These are phyloP conservation scores for Mucor indicus DNA, from an alignment of 371 early-diverging fungal genomes.

Conservation along the genomic window DNA sequence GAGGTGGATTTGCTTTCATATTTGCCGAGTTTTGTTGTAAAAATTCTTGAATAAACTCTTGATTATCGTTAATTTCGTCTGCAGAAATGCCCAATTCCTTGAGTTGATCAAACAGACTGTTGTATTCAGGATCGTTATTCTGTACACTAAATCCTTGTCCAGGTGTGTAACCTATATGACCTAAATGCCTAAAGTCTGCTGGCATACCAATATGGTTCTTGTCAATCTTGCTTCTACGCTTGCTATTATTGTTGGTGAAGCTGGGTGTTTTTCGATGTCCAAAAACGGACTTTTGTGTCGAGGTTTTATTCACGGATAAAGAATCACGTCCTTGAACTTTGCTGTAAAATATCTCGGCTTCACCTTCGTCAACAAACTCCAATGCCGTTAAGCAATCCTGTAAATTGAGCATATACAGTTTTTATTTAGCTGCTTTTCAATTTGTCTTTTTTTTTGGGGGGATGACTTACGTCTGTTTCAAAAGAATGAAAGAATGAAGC, in stretches of 20 bases:
- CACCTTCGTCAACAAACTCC: slow-evolving; percentile 84
- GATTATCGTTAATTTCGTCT: slow-evolving; percentile 57
- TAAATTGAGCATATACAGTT: too few species aligned
- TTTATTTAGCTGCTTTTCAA: too few species aligned
- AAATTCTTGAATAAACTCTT: slow-evolving; percentile 51
- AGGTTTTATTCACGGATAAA: neutral
- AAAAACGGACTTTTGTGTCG: neutral
- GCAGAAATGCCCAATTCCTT: slow-evolving; percentile 80
- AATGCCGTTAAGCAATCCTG: slow-evolving; percentile 77
- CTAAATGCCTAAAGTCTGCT: slow-evolving; percentile 74
- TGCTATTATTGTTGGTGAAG: slow-evolving; percentile 2
- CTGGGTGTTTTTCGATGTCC: neutral
- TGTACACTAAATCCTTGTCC: slow-evolving; percentile 78
- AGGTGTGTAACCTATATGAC: slow-evolving; percentile 78
- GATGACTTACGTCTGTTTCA: slow-evolving; percentile 67
- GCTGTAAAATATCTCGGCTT: slow-evolving; percentile 75
- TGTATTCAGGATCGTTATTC: slow-evolving; percentile 80
- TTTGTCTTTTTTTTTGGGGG: neutral
- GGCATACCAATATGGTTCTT: slow-evolving; percentile 77
- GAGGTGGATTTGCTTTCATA: neutral
- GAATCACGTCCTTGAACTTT: slow-evolving; percentile 58
- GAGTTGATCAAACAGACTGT: slow-evolving; percentile 68
- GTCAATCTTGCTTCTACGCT: slow-evolving; percentile 51
- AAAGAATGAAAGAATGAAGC: slow-evolving; percentile 83
- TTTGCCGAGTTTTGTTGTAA: slow-evolving; percentile 38